A percentile compares a stretch with the other conserved stretches of the same genome.
Evolutionary conservation across 306 rosid species (phyloP).

Genomic region (Elaeagnus macrophylla): DNA sequence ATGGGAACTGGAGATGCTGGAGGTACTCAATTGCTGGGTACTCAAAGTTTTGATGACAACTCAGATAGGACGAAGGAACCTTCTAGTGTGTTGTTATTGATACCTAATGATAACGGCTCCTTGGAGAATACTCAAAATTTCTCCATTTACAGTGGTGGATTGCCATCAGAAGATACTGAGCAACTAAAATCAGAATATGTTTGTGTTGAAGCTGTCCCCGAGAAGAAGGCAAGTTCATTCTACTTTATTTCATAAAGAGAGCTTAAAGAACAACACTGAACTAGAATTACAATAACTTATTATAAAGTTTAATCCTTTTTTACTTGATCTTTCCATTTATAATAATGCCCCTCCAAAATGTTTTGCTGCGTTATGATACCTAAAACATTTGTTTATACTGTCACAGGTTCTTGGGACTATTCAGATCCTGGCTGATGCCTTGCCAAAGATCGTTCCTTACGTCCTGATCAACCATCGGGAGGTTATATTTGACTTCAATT

Average conservation of each 20-base stretch:
- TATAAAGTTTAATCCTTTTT: too few relatives aligned
- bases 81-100: conserved; percentile 22
- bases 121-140: conserved; percentile 27
- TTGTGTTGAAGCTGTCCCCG: conserved; percentile 41
- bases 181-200: conserved; percentile 26
- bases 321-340: too few relatives aligned
- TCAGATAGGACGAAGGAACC: conserved; percentile 36
- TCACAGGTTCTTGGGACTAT: conserved; percentile 77
- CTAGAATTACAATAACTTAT: too few relatives aligned
- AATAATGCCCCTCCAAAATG: too few relatives aligned
- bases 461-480: conserved; percentile 97
- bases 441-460: conserved; percentile 96
- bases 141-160: conserved; percentile 34
- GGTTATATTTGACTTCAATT: conserved; percentile 35
- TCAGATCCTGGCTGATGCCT: conserved; percentile 87
- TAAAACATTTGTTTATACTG: conserved; percentile 18
- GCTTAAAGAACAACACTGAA: too few relatives aligned
- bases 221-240: conserved; percentile 48
- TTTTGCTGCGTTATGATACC: conserved; percentile 1
- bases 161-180: conserved; percentile 24
- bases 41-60: conserved; percentile 28
- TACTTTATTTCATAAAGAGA: conserved; percentile 7
- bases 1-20: conserved; percentile 26
- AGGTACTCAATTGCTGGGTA: conserved; percentile 29
- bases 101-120: conserved; percentile 25